Evolutionary conservation across 1,139 yeast genomes (phyloP), one percentile per base, ranked within the genome.

Genomic region (Candida dubliniensis): DNA sequence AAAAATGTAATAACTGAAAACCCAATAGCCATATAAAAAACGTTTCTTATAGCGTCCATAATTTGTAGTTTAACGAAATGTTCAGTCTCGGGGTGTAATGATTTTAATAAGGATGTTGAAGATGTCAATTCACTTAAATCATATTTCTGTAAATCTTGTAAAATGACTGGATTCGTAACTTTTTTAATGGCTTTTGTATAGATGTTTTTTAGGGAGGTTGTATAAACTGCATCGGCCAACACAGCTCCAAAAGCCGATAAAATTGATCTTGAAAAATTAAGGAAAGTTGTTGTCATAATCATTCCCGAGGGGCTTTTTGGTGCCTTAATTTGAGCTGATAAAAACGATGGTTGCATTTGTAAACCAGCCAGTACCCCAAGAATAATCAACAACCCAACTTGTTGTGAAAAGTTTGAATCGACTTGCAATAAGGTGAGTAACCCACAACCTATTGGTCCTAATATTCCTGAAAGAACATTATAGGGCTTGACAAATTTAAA

Each of bases 241-340:
- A 61, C 61, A 8, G 67, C 58, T 11, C 67, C 59, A 25, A 69
- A 30, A 3, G 75, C 70, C 6, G 52, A 48, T 6, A 64, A 64
- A 14, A 70, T 47, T 2, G 67, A 54, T 51, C 75, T 64, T 24
- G 48, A 45, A 46, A 69, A 67, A 48, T 63, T 63, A 24, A 66
- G 32, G 39, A 63, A 61, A 3, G 70, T 57, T 3, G 75, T 69
- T 6, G 72, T 59, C 63, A 69, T 54, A 38, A 72, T 71, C 24
- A 60, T 57, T 8, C 68, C 64, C 11, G 75, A 75, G 3, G 69
- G 63, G 4, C 64, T 55, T 43, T 65, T 62, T 26, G 75, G 74
- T 2, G 75, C 74, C 15, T 57, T 50, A 3, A 69, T 52, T 49
- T 69, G 74, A 2, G 67, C 58, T 2, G 62, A 55, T 13, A 66